These are phyloP conservation scores for Hyphodiscus hymeniophilus DNA, from an alignment of 495 filamentous ascomycete species.

Conservation along the genomic window DNA sequence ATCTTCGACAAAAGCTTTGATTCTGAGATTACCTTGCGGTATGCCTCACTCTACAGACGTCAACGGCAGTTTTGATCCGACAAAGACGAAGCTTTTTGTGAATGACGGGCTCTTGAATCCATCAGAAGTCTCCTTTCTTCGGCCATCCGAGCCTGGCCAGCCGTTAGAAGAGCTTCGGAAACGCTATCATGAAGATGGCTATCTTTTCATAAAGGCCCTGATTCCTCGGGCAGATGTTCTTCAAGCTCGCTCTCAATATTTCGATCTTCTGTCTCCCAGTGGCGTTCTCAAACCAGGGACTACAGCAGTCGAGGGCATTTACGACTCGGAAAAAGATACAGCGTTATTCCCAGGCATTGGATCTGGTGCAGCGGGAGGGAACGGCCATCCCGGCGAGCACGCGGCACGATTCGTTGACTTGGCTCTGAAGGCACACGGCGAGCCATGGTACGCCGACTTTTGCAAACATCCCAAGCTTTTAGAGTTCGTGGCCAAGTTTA, in stretches of 20 bases:
- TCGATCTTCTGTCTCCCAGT: constrained; percentile 42
- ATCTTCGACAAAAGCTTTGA: not conserved
- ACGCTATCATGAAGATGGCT: constrained; percentile 48
- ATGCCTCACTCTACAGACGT: not conserved
- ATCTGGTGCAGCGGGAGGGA: constrained; percentile 39
- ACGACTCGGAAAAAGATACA: constrained; percentile 39
- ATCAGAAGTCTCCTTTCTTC: constrained; percentile 36
- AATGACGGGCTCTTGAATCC: constrained; percentile 45
- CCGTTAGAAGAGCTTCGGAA: constrained; percentile 38
- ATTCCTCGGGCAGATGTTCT: constrained; percentile 51
- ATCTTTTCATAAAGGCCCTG: constrained; percentile 51
- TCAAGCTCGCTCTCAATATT: constrained; percentile 46
- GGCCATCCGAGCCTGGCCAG: constrained; percentile 23
- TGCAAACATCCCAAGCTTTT: constrained; percentile 44
- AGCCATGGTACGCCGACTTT: constrained; percentile 50
- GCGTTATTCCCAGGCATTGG: constrained; percentile 47
- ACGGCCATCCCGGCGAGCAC: constrained; percentile 39
- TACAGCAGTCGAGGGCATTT: constrained; percentile 34
- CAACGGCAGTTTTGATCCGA: not conserved
- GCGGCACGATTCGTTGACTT: constrained; percentile 40
- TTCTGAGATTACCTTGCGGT: too few species aligned
- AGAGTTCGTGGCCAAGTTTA: constrained; percentile 44
- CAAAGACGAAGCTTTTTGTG: constrained; percentile 24
- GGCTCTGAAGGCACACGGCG: constrained; percentile 46
- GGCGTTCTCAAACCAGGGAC: constrained; percentile 44